Percentiles rank a stretch among this genome's conserved stretches.
These are phyloP conservation scores for Tetramitus jugosus DNA, from an alignment of 208 protist species.

Conservation along the genomic window DNA sequence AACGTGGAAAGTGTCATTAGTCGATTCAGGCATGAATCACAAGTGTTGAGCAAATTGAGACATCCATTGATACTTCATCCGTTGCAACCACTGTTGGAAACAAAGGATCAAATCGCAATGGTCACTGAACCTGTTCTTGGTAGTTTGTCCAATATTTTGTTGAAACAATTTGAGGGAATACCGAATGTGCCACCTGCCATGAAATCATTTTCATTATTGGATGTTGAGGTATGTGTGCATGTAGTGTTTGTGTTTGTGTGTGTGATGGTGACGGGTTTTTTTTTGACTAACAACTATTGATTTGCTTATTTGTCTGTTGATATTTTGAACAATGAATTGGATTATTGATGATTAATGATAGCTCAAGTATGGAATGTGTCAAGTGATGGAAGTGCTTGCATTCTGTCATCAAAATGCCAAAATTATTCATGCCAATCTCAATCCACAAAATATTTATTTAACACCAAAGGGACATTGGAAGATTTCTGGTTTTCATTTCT, in stretches of 20 bases:
- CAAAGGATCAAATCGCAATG: background rate
- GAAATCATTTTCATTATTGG: background rate
- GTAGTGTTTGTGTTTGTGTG: no score
- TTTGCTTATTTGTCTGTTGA: no score
- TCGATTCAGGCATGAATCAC: background rate
- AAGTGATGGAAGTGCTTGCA: conserved; percentile 15
- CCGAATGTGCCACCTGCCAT: background rate
- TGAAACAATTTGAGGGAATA: background rate
- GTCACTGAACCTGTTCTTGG: conserved; percentile 13
- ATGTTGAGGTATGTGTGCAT: no score
- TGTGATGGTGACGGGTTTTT: no score
- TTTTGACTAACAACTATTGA: no score
- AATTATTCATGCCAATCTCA: background rate
- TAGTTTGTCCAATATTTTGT: background rate
- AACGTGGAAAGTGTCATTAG: background rate
- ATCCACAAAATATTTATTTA: conserved; percentile 11
- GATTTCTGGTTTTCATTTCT: conserved; percentile 13
- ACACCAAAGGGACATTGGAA: conserved; percentile 6
- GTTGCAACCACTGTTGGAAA: conserved; percentile 1
- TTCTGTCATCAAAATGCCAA: conserved; percentile 21
- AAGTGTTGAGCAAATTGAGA: background rate
- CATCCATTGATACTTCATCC: conserved; percentile 10
- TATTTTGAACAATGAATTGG: no score
- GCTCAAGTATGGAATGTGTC: conserved; percentile 23
- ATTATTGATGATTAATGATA: no score